Evolutionary conservation across 78 protist genomes (phyloP).

Genomic region (Cavenderia fasciculata): DNA sequence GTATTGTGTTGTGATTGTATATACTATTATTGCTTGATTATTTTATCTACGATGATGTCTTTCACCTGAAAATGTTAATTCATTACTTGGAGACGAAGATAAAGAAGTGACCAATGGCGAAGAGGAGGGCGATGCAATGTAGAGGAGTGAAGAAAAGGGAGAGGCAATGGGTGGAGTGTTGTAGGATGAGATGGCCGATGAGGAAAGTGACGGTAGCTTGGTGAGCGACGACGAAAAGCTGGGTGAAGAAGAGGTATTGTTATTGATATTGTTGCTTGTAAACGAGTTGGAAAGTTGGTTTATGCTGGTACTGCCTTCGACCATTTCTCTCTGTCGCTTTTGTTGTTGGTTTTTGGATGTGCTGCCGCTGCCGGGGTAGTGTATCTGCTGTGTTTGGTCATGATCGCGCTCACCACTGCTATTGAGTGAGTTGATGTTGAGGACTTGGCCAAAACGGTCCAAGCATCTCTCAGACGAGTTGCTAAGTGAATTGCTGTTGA

Average conservation of each 20-base stretch:
- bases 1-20: too few relatives aligned
- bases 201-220: not conserved
- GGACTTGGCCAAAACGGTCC: not conserved
- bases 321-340: not conserved
- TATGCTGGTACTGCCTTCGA: not conserved
- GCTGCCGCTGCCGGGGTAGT: too few relatives aligned
- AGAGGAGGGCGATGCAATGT: slow-evolving; percentile 57
- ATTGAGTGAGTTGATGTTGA: not conserved
- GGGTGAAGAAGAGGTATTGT: too few relatives aligned
- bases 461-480: not conserved
- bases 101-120: slow-evolving; percentile 49
- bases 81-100: slow-evolving; percentile 43
- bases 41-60: too few relatives aligned
- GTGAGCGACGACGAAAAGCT: not conserved
- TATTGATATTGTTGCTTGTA: not conserved
- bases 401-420: slow-evolving; percentile 29
- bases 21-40: too few relatives aligned
- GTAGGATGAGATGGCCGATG: not conserved
- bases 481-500: not conserved
- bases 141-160: slow-evolving; percentile 37
- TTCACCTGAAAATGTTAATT: too few relatives aligned
- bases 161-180: slow-evolving; percentile 63
- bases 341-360: not conserved
- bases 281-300: not conserved
- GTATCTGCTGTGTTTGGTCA: too few relatives aligned